phyloP scores from a whole-genome alignment of 805 yeast species.

The Ogataea pilisensis region DNA sequence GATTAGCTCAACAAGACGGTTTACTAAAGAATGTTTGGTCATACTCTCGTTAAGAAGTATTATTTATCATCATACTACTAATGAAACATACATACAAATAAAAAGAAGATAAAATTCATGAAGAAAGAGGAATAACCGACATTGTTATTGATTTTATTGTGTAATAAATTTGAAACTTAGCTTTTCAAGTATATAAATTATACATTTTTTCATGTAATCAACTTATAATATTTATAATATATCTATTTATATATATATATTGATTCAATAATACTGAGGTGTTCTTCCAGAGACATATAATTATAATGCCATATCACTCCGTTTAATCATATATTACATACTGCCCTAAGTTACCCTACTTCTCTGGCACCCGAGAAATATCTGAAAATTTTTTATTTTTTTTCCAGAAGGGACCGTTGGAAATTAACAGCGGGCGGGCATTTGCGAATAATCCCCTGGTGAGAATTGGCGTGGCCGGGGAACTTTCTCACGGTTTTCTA shows the following conservation, averaged over 20 bases:
- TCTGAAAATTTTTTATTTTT: too few species aligned
- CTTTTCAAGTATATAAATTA: background rate
- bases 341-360: too few species aligned
- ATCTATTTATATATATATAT: background rate
- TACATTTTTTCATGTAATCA: background rate
- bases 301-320: too few species aligned
- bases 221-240: background rate
- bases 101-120: background rate
- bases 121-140: background rate
- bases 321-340: too few species aligned
- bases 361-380: too few species aligned
- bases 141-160: background rate
- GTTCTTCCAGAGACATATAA: too few species aligned
- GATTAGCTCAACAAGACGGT: slow-evolving; percentile 99
- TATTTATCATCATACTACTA: background rate
- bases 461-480: too few species aligned
- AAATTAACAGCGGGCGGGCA: too few species aligned
- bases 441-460: too few species aligned
- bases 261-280: background rate
- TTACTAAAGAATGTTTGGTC: slow-evolving; percentile 94
- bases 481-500: too few species aligned
- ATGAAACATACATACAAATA: background rate
- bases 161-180: background rate
- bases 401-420: too few species aligned
- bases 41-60: slow-evolving; percentile 73